Evolutionary conservation across 2,329 filamentous ascomycete species (phyloP), one percentile per base, ranked within the genome.

Genomic region (Fusarium camptoceras): DNA sequence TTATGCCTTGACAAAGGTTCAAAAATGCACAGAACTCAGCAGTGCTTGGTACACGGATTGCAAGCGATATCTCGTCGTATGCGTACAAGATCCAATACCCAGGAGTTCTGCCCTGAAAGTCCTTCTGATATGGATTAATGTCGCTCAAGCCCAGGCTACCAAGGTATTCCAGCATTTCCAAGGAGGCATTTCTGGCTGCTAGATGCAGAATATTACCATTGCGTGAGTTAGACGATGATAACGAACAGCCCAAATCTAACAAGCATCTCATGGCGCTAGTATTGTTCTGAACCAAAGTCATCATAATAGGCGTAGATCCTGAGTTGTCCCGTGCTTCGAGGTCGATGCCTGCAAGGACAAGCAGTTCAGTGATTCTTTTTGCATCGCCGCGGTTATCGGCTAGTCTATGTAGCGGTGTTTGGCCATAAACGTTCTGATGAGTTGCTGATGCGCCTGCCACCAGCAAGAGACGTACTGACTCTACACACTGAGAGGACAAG

Each of bases 401-500:
- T 0, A 67, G 3, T 0, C 0, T 0, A 31, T 72, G 46, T 10
- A 72, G 28, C 6, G 57, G 30, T 2, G 57, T 59, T 0, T 3
- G 0, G 12, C 25, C 15, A 4, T 1, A 0, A 0, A 1, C 0
- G 34, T 48, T 6, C 11, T 12, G 44, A 2, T 28, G 16, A 11
- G 46, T 53, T 31, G 20, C 24, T 1, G 65, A 61, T 39, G 68
- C 70, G 6, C 71, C 61, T 4, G 55, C 28, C 1, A 22, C 24
- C 1, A 71, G 37, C 12, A 73, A 42, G 3, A 67, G 39, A 1
- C 25, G 12, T 8, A 55, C 49, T 11, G 49, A 15, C 9, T 65
- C 51, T 1, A 24, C 16, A 0, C n/a, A n/a, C 3, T 10, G 18
- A 1, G 0, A 2, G 0, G 0, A 0, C 3, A 39, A 39, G 7